These are phyloP conservation scores for Lophium mytilinum DNA, from an alignment of 495 filamentous ascomycete species.

Conservation along the genomic window DNA sequence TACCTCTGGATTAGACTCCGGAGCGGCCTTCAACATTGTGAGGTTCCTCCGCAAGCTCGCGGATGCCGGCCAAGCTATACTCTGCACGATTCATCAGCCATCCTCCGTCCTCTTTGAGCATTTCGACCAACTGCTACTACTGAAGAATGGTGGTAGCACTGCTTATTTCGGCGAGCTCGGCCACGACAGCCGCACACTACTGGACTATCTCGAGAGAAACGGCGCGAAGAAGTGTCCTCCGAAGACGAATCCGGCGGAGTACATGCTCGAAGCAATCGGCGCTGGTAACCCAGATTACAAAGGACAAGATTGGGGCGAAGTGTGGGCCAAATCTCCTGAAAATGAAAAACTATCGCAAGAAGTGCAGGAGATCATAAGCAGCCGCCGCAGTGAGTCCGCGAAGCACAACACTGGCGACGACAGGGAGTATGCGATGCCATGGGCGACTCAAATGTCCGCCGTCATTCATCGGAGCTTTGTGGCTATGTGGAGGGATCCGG, in stretches of 20 bases:
- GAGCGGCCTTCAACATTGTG: constrained; percentile 57
- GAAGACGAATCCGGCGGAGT: constrained; percentile 57
- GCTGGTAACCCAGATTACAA: constrained; percentile 55
- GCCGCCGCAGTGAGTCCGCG: constrained; percentile 8
- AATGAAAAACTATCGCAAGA: constrained; percentile 21
- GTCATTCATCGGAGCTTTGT: constrained; percentile 24
- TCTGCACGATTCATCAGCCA: constrained; percentile 74
- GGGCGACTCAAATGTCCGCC: constrained; percentile 22
- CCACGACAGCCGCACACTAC: constrained; percentile 44
- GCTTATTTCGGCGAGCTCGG: constrained; percentile 65
- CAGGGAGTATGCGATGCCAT: constrained; percentile 23
- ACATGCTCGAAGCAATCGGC: constrained; percentile 61
- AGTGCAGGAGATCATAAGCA: constrained; percentile 22
- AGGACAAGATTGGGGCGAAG: constrained; percentile 53
- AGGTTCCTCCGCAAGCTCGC: constrained; percentile 59
- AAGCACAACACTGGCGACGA: constrained; percentile 14
- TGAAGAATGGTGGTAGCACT: constrained; percentile 60
- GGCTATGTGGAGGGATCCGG: constrained; percentile 25
- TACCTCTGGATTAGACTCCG: constrained; percentile 61
- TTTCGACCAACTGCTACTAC: constrained; percentile 63
- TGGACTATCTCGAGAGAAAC: constrained; percentile 57
- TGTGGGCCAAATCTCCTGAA: constrained; percentile 47
- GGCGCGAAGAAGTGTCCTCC: constrained; percentile 52
- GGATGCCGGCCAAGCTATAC: constrained; percentile 56
- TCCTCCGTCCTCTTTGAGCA: constrained; percentile 62